These are phyloP conservation scores for Tylopilus sp. DNA, from an alignment of 768 basidiomycete species.

Conservation along the genomic window DNA sequence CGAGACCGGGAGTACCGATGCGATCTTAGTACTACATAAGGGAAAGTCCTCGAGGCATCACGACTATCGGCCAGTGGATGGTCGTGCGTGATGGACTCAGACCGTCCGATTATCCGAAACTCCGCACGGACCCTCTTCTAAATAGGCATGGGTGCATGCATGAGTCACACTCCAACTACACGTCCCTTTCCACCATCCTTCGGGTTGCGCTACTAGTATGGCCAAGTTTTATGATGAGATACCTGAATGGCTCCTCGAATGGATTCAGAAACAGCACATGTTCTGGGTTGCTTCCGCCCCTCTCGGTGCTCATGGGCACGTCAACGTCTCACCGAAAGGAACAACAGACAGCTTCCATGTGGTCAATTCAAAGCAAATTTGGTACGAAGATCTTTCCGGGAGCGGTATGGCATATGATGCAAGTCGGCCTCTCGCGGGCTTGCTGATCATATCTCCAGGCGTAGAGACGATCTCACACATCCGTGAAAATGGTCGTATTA, in stretches of 20 bases:
- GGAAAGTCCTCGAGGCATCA: too few species aligned
- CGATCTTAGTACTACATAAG: too few species aligned
- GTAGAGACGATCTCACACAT: conserved; percentile 58
- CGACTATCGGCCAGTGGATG: too few species aligned
- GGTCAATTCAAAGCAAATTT: conserved; percentile 49
- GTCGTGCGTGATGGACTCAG: too few species aligned
- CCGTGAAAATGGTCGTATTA: conserved; percentile 61
- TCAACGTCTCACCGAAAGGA: conserved; percentile 71
- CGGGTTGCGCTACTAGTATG: conserved; percentile 37
- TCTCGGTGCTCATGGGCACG: conserved; percentile 49
- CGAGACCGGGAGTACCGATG: too few species aligned
- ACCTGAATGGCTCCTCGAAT: conserved; percentile 50
- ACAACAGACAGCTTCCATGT: conserved; percentile 60
- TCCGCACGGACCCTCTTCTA: too few species aligned
- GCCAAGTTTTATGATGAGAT: conserved; percentile 55
- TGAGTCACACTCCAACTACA: too few species aligned
- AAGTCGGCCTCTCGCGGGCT: too few species aligned
- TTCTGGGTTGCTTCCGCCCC: conserved; percentile 75
- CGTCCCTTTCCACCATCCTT: too few species aligned
- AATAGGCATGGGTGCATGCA: too few species aligned
- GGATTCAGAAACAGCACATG: conserved; percentile 61
- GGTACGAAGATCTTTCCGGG: conserved; percentile 72
- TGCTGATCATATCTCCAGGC: conserved; percentile 30
- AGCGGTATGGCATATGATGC: too few species aligned
- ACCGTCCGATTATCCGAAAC: too few species aligned